Conservation (phyloP, 257 asterid species). For the Nicotiana benthamiana region DNA sequence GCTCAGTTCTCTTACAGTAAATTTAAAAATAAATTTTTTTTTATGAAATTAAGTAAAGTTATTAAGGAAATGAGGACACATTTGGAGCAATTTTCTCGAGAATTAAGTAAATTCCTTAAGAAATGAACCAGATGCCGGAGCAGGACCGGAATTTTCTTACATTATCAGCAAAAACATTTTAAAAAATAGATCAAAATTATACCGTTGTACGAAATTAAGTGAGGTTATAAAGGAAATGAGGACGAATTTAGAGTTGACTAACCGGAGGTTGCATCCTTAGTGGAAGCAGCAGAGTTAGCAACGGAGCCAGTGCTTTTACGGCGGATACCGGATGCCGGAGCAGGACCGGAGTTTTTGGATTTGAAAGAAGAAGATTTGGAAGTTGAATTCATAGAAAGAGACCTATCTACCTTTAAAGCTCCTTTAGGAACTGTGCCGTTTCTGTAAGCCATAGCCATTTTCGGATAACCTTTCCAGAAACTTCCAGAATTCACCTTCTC, state of each 20-base stretch:
- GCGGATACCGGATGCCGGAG: slow-evolving; percentile 27
- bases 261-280: slow-evolving; percentile 40
- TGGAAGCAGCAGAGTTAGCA: slow-evolving; percentile 12
- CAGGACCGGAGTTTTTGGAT: slow-evolving; percentile 29
- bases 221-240: not conserved
- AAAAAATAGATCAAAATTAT: not conserved
- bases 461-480: slow-evolving; percentile 1
- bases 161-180: not conserved
- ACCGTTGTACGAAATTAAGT: not conserved
- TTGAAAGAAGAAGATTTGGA: slow-evolving; percentile 41
- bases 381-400: slow-evolving; percentile 22
- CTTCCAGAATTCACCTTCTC: not conserved
- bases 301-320: slow-evolving; percentile 38
- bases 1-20: not conserved
- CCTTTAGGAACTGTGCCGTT: slow-evolving; percentile 39
- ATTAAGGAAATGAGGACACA: not conserved
- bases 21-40: not conserved
- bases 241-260: not conserved
- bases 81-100: not conserved
- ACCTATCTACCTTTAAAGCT: slow-evolving; percentile 31
- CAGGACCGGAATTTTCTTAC: too few species aligned
- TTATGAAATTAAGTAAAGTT: not conserved
- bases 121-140: too few species aligned
- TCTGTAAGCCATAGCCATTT: slow-evolving; percentile 42
- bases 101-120: not conserved